Conservation (phyloP, 192 early-diverging fungal genomes). For the Anaeromyces robustus region DNA sequence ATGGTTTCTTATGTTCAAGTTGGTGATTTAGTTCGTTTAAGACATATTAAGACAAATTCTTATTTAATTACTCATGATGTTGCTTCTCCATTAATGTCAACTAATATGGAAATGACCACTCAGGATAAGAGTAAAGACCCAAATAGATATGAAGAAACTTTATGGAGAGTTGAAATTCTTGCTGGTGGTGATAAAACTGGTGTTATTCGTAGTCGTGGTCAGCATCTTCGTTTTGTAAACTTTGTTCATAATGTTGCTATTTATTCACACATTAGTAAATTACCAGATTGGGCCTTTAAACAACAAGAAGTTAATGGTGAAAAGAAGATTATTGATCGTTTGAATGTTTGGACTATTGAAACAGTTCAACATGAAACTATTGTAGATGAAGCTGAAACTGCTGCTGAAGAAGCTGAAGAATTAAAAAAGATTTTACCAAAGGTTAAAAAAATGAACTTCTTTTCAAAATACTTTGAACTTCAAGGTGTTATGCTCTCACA, state of each 20-base stretch:
- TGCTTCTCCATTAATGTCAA: conserved; percentile 37
- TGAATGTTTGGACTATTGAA: conserved; percentile 65
- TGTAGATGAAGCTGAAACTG: conserved; percentile 3
- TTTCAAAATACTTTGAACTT: conserved; percentile 73
- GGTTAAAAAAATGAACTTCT: conserved; percentile 23
- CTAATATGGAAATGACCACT: conserved; percentile 52
- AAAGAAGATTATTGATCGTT: conserved; percentile 56
- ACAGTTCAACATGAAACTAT: conserved; percentile 39
- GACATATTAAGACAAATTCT: conserved; percentile 40
- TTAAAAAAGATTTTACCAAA: not conserved
- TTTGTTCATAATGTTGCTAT: conserved; percentile 60
- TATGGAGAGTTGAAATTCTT: conserved; percentile 33
- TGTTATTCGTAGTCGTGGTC: conserved; percentile 32
- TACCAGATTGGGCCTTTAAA: conserved; percentile 80
- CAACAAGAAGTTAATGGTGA: conserved; percentile 90
- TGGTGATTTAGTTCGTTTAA: conserved; percentile 64
- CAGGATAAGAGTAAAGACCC: conserved; percentile 39
- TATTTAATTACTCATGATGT: conserved; percentile 48
- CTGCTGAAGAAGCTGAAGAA: conserved; percentile 5
- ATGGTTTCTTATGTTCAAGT: conserved; percentile 29
- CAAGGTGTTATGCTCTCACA: conserved; percentile 78
- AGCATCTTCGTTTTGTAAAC: conserved; percentile 62
- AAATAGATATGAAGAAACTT: conserved; percentile 42
- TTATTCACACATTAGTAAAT: conserved; percentile 42
- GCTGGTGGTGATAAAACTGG: conserved; percentile 24